Percentiles rank a stretch among this genome's conserved stretches.
Evolutionary conservation across 768 basidiomycete species (phyloP).

Genomic region (Leccinum truebloodii): DNA sequence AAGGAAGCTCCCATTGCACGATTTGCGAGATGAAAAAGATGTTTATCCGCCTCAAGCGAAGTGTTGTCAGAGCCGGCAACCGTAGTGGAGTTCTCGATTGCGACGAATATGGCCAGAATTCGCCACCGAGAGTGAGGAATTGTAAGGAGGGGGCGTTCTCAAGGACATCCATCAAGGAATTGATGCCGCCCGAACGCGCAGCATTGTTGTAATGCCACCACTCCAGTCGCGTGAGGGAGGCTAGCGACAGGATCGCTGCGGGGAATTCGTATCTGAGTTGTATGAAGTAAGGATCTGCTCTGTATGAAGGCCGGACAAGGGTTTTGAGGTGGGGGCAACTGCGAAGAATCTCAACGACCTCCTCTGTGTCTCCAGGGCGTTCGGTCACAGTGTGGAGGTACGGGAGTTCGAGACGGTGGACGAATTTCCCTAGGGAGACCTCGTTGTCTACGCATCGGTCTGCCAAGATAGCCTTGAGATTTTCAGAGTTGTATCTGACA

Average conservation of each 20-base stretch:
- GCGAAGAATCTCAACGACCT: constrained; percentile 49
- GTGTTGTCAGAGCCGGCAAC: constrained; percentile 50
- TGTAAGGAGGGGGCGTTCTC: constrained; percentile 52
- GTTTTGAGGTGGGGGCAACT: constrained; percentile 52
- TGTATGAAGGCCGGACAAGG: constrained; percentile 48
- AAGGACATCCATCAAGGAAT: constrained; percentile 56
- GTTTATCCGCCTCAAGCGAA: constrained; percentile 52
- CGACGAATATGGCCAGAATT: constrained; percentile 32
- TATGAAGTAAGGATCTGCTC: constrained; percentile 26
- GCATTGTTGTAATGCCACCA: constrained; percentile 66
- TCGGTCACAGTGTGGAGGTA: constrained; percentile 52
- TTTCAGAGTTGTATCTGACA: constrained; percentile 35
- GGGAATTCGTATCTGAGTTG: constrained; percentile 51
- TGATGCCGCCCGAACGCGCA: constrained; percentile 64
- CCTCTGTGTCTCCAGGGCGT: constrained; percentile 27
- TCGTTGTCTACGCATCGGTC: constrained; percentile 12
- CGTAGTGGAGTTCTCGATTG: constrained; percentile 28
- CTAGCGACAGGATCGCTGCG: constrained; percentile 44
- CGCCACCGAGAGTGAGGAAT: constrained; percentile 59
- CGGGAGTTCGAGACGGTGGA: constrained; percentile 59
- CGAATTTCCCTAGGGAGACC: constrained; percentile 36
- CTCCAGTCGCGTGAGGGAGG: constrained; percentile 60
- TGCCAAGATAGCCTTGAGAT: constrained; percentile 36
- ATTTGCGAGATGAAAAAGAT: constrained; percentile 54
- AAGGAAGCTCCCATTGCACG: constrained; percentile 51